These are phyloP conservation scores for Xylaria longipes DNA, from an alignment of 495 filamentous ascomycete genomes.

Conservation along the genomic window DNA sequence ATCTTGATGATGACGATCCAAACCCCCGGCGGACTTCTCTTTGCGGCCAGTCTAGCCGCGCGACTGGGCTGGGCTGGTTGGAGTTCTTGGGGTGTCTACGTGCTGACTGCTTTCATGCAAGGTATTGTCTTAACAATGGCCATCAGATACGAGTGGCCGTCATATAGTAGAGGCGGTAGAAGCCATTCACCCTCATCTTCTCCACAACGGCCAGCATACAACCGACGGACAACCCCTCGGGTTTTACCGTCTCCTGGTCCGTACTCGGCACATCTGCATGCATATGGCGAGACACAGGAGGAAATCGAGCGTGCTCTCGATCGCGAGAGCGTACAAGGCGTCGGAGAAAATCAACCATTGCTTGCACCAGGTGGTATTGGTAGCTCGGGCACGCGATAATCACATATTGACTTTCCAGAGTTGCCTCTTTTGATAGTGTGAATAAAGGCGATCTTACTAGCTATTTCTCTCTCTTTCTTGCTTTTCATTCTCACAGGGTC, in stretches of 20 bases:
- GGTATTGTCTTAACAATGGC: constrained; percentile 81
- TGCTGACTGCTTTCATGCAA: constrained; percentile 86
- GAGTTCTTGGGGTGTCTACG: constrained; percentile 92
- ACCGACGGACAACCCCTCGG: constrained; percentile 37
- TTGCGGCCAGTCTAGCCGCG: constrained; percentile 81
- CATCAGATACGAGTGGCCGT: constrained; percentile 71
- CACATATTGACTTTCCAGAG: neutral
- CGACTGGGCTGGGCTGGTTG: constrained; percentile 83
- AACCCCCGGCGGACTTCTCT: constrained; percentile 88
- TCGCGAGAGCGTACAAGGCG: constrained; percentile 49
- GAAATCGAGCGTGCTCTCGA: constrained; percentile 49
- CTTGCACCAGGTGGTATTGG: constrained; percentile 47
- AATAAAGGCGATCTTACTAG: neutral
- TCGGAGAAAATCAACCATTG: constrained; percentile 52
- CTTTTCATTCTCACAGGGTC: neutral
- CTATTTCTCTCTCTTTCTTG: neutral
- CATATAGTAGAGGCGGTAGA: constrained; percentile 27
- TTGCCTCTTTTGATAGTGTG: neutral
- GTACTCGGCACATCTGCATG: constrained; percentile 47
- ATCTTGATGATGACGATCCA: constrained; percentile 99
- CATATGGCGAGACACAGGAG: constrained; percentile 48
- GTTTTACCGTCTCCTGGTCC: constrained; percentile 43
- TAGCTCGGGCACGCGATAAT: constrained; percentile 36
- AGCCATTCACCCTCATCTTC: constrained; percentile 23
- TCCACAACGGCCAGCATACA: constrained; percentile 36